These are phyloP conservation scores for Termitomyces titanicus DNA, from an alignment of 768 basidiomycete species.

Conservation along the genomic window DNA sequence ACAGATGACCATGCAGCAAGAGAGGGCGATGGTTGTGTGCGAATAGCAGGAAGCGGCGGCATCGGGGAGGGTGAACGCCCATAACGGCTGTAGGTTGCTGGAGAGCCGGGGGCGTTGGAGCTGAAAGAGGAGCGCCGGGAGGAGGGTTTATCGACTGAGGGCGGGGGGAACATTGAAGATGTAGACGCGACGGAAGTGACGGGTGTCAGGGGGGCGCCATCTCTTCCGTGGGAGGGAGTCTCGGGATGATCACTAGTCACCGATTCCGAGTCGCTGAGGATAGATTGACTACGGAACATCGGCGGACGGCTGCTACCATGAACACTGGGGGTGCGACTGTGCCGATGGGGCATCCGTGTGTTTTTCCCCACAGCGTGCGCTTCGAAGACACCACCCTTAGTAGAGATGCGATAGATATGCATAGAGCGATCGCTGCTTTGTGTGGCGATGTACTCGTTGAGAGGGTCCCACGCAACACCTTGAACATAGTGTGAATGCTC, in stretches of 20 bases:
- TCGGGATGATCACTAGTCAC: slow-evolving; percentile 46
- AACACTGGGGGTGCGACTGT: slow-evolving; percentile 66
- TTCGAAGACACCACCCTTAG: slow-evolving; percentile 79
- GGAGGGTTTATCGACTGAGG: slow-evolving; percentile 54
- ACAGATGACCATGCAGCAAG: slow-evolving; percentile 54
- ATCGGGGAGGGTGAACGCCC: slow-evolving; percentile 86
- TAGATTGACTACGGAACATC: slow-evolving; percentile 67
- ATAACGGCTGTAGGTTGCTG: slow-evolving; percentile 58
- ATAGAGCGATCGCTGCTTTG: slow-evolving; percentile 96
- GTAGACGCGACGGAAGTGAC: slow-evolving; percentile 67
- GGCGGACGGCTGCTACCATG: slow-evolving; percentile 50
- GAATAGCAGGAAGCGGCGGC: slow-evolving; percentile 92
- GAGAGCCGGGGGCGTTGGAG: slow-evolving; percentile 77
- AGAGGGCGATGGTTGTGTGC: slow-evolving; percentile 47
- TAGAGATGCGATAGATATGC: slow-evolving; percentile 86
- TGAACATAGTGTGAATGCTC: slow-evolving; percentile 98
- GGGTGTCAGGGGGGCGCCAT: slow-evolving; percentile 52
- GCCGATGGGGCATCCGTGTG: slow-evolving; percentile 67
- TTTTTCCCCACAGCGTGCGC: slow-evolving; percentile 91
- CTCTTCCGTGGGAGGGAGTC: slow-evolving; percentile 25
- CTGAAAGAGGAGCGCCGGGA: slow-evolving; percentile 73
- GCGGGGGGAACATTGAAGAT: slow-evolving; percentile 69
- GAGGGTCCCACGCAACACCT: slow-evolving; percentile 98
- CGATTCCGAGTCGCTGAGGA: slow-evolving; percentile 69
- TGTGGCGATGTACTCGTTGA: slow-evolving; percentile 96